Evolutionary conservation across 306 rosid species (phyloP).

Genomic region (Crataegus laevigata): DNA sequence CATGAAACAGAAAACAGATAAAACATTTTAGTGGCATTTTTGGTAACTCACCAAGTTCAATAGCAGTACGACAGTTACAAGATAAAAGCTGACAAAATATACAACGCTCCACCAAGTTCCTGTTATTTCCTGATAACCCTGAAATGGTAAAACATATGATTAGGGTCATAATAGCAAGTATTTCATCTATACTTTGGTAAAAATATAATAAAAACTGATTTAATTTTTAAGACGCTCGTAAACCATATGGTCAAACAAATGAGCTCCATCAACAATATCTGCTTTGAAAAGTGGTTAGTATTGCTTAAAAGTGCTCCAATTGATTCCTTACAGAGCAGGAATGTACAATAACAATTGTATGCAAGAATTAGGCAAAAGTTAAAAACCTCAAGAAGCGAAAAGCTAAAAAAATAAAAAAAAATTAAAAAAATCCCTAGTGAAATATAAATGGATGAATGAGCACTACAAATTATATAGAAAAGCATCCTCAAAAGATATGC

Average conservation of each 20-base stretch:
- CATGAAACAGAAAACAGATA: not conserved
- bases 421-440: no score
- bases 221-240: not conserved
- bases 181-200: not conserved
- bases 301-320: not conserved
- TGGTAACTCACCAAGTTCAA: slow-evolving; percentile 67
- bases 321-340: not conserved
- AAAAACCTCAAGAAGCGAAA: not conserved
- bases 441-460: not conserved
- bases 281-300: not conserved
- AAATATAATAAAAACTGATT: not conserved
- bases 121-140: slow-evolving; percentile 82
- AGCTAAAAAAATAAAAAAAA: not conserved
- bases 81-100: slow-evolving; percentile 87
- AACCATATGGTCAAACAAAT: not conserved
- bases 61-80: slow-evolving; percentile 73
- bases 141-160: slow-evolving; percentile 30
- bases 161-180: not conserved
- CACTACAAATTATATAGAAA: not conserved
- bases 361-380: not conserved
- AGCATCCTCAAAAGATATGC: not conserved
- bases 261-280: not conserved
- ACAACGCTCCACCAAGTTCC: slow-evolving; percentile 64
- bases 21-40: slow-evolving; percentile 1
- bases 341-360: not conserved